Evolutionary conservation across 2,329 filamentous ascomycete genomes (phyloP), one percentile per base, ranked within the genome.

Genomic region (Mycosphaerelloides madeirae): DNA sequence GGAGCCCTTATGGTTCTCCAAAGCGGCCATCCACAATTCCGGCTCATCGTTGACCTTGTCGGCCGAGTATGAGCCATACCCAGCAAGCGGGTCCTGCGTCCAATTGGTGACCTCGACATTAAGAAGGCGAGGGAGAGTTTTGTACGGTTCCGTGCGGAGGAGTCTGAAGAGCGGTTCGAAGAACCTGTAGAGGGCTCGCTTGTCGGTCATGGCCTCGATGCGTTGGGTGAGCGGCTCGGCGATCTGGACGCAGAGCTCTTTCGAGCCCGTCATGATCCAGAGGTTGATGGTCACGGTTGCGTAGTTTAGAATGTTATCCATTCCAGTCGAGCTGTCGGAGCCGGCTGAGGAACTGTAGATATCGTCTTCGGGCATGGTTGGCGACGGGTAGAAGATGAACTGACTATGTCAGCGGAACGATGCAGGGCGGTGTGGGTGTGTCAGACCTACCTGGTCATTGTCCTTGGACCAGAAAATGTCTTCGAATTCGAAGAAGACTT

Each of bases 401-500:
- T 25, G 22, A 25, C 5, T 5, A 5, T 25, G 22, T 25, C 9
- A 25, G 22, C 9, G 5, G 22, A 25, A 25, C 22, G 22, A 25
- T 25, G 9, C 22, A 25, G 9, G 9, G 9, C 22, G 22, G 9
- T 25, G 9, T 9, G 9, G 9, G 22, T 25, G 22, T 25, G 5
- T 25, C 5, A 25, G 22, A 25, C 22, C 22, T 25, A 25, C 22
- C 48, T 71, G 68, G 55, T 71, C 68, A 48, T 71, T 68, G 41
- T 71, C 68, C 44, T 70, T 70, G 20, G 66, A 61, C 68, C 68
- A 71, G 56, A 71, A 71, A 22, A 70, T 64, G 29, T 70, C 67
- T 33, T 57, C 57, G 41, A 71, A 71, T 43, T 70, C 67, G 44
- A 70, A 67, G 44, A 71, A 71, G 16, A 71, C 61, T 47, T 71